Base-by-base conservation (phyloP, 768 basidiomycete genomes). In the Boletus tylopilopsis region DNA sequence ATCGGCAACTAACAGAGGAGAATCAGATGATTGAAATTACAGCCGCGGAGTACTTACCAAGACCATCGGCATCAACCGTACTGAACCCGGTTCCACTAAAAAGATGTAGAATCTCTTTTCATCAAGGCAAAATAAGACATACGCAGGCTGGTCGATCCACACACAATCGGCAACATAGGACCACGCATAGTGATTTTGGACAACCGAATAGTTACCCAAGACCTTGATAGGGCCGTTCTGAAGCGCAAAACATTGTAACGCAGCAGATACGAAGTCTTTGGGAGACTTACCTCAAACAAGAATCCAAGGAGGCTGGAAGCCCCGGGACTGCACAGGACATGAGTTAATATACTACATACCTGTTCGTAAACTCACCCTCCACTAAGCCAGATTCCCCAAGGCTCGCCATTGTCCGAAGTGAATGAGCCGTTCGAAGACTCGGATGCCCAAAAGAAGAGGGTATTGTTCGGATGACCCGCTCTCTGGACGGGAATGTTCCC, bases 351-450 rank as follows among this genome's bases (percentile, higher is more conserved):
- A n/a, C 6, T 6, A 12, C 24, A 13, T 25, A 22, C 30, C 10
- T 5, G 36, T 12, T 5, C 18, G 8, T 21, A 11, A 12, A 54
- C 78, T 39, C 57, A 81, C 81, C 83, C 84, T 64, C 84, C 85
- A 53, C 84, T 85, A 15, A 87, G 66, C 84, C 84, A 87, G 33
- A 87, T 80, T 6, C 76, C 77, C 85, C 85, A 87, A 9, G 85
- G 85, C 19, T 80, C 74, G 9, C 51, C 56, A 18, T 61, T 59
- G 30, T 54, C 45, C 47, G 60, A 66, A 5, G 79, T 84, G 32
- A 87, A 67, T 9, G 84, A 84, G 0, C 81, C 80, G 4, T 69
- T 59, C 0, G 68, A 64, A 39, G 77, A 78, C 55, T 86, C 84
- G 51, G 81, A 79, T 5, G 74, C 84, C 69, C 77, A 74, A 57